These are phyloP conservation scores for Narthecium ossifragum DNA, from an alignment of 106 monocot species.

Conservation along the genomic window DNA sequence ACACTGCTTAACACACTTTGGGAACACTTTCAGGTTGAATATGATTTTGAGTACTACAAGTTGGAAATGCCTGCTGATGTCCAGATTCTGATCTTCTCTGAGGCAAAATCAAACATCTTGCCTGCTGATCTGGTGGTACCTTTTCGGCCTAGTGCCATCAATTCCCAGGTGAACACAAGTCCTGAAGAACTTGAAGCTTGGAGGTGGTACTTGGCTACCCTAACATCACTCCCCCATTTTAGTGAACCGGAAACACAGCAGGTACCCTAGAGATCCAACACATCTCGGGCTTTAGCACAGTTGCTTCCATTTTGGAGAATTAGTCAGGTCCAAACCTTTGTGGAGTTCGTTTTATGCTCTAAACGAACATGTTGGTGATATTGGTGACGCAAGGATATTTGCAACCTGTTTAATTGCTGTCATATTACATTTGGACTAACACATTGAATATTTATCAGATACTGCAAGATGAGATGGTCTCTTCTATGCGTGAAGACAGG, in stretches of 20 bases:
- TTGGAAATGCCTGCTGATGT: slow-evolving; percentile 78
- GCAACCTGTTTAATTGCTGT: no score
- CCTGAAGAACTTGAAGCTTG: slow-evolving; percentile 58
- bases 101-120: slow-evolving; percentile 84
- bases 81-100: slow-evolving; percentile 73
- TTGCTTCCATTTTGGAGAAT: no score
- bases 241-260: slow-evolving; percentile 57
- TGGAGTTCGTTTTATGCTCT: not conserved
- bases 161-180: slow-evolving; percentile 13
- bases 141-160: slow-evolving; percentile 38
- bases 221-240: slow-evolving; percentile 50
- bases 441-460: slow-evolving; percentile 16
- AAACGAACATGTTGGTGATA: no score
- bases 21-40: slow-evolving; percentile 62
- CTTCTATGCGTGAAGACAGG: slow-evolving; percentile 57
- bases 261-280: slow-evolving; percentile 36
- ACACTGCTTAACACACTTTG: not conserved
- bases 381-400: no score
- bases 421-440: no score
- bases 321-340: not conserved
- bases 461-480: slow-evolving; percentile 79
- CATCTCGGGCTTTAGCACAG: no score
- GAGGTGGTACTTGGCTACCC: slow-evolving; percentile 89
- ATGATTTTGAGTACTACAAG: slow-evolving; percentile 92
- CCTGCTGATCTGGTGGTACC: slow-evolving; percentile 86